These are phyloP conservation scores for Nakazawaea molendinolei DNA, from an alignment of 805 yeast species.

Conservation along the genomic window DNA sequence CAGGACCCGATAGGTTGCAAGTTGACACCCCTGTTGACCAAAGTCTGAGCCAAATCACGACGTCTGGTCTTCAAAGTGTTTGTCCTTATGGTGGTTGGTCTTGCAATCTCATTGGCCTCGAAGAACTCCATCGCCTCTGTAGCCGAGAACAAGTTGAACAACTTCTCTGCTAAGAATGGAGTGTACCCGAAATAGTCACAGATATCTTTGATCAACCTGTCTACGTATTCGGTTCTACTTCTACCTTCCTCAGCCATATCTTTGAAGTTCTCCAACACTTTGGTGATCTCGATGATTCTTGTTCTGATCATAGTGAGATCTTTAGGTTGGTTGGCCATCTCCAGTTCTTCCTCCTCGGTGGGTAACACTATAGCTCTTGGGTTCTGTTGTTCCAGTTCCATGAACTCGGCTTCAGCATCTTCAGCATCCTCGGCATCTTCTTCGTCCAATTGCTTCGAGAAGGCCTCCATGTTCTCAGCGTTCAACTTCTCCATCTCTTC, in stretches of 20 bases:
- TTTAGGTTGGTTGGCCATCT: constrained; percentile 44
- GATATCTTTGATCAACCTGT: constrained; percentile 76
- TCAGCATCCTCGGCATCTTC: constrained; percentile 50
- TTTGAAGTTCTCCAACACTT: constrained; percentile 86
- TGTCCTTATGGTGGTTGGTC: constrained; percentile 97
- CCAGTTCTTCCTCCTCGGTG: constrained; percentile 55
- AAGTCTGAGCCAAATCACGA: constrained; percentile 89
- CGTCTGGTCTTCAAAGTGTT: constrained; percentile 92
- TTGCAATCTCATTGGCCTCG: constrained; percentile 95
- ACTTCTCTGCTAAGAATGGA: constrained; percentile 86
- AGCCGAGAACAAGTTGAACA: constrained; percentile 87
- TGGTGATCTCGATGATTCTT: constrained; percentile 91
- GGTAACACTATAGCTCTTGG: constrained; percentile 80
- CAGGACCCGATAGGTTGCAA: constrained; percentile 95
- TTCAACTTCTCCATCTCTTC: constrained; percentile 65
- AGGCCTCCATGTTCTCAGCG: constrained; percentile 79
- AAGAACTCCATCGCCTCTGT: constrained; percentile 97
- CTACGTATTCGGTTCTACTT: constrained; percentile 76
- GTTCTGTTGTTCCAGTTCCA: constrained; percentile 51
- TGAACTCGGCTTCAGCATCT: constrained; percentile 55
- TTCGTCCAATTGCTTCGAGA: constrained; percentile 61
- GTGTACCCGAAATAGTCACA: constrained; percentile 93
- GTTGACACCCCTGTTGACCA: constrained; percentile 95
- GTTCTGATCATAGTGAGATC: constrained; percentile 83
- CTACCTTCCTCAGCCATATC: constrained; percentile 78